Conservation (phyloP, 257 asterid genomes). For the Solanum dulcamara region DNA sequence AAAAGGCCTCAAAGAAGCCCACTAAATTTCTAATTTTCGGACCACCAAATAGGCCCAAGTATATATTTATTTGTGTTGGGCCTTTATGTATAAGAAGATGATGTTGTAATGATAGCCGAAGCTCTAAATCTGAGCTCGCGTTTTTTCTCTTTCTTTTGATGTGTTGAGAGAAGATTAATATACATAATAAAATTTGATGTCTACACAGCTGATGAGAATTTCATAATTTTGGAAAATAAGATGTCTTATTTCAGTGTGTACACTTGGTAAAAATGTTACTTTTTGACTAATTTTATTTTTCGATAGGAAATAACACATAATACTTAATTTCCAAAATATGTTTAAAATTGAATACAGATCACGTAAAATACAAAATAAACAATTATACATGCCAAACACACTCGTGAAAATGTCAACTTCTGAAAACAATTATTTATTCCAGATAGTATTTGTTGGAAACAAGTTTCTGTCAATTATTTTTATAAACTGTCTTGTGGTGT, state of each 20-base stretch:
- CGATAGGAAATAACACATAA: background rate
- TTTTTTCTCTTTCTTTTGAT: background rate
- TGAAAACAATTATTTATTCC: background rate
- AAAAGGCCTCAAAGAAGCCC: background rate
- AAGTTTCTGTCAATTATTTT: background rate
- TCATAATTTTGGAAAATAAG: background rate
- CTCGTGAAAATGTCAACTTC: background rate
- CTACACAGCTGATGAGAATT: background rate
- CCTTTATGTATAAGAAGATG: background rate
- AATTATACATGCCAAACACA: background rate
- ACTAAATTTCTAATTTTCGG: background rate
- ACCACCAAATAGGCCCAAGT: background rate
- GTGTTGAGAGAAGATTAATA: background rate
- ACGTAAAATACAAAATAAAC: background rate
- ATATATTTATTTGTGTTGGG: background rate
- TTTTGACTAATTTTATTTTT: background rate
- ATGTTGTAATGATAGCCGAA: background rate
- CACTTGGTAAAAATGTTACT: background rate
- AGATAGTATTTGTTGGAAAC: background rate
- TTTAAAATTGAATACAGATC: background rate
- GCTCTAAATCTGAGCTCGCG: background rate
- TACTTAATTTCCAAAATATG: background rate
- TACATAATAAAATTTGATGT: background rate
- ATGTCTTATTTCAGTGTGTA: background rate
- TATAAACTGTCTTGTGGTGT: background rate